Evolutionary conservation across 768 basidiomycete genomes (phyloP).

Genomic region (Boletus edulis): DNA sequence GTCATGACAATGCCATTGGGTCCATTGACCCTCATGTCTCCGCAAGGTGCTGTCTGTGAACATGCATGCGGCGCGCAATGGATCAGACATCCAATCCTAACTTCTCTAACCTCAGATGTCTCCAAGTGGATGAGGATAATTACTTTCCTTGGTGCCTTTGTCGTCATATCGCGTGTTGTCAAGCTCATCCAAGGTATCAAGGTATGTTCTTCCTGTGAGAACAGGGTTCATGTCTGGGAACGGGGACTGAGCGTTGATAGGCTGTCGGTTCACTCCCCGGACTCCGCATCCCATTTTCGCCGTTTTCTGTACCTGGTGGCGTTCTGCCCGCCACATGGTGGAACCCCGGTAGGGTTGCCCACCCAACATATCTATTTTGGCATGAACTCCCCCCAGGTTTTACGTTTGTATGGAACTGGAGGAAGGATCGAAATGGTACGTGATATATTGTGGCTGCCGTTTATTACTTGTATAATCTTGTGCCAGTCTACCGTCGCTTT

Average conservation of each 20-base stretch:
- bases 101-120: not conserved
- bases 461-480: too few relatives aligned
- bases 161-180: constrained; percentile 12
- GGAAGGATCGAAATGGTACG: constrained; percentile 14
- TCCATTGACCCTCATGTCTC: too few relatives aligned
- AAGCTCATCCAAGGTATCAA: constrained; percentile 16
- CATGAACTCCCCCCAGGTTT: not conserved
- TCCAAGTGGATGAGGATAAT: not conserved
- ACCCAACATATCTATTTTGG: not conserved
- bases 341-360: constrained; percentile 15
- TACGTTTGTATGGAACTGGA: constrained; percentile 20
- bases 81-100: not conserved
- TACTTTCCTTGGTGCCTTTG: not conserved
- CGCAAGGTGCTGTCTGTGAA: too few relatives aligned
- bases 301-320: not conserved
- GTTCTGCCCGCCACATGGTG: constrained; percentile 10
- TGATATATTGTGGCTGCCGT: not conserved
- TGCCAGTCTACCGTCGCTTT: too few relatives aligned
- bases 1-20: too few relatives aligned
- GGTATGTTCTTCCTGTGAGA: not conserved
- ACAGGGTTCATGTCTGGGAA: not conserved
- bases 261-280: constrained; percentile 14
- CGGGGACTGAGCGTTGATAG: not conserved
- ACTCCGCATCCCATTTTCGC: constrained; percentile 14
- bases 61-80: too few relatives aligned